Base-by-base conservation (phyloP, 2,329 filamentous ascomycete species). In the Coniella vitis region DNA sequence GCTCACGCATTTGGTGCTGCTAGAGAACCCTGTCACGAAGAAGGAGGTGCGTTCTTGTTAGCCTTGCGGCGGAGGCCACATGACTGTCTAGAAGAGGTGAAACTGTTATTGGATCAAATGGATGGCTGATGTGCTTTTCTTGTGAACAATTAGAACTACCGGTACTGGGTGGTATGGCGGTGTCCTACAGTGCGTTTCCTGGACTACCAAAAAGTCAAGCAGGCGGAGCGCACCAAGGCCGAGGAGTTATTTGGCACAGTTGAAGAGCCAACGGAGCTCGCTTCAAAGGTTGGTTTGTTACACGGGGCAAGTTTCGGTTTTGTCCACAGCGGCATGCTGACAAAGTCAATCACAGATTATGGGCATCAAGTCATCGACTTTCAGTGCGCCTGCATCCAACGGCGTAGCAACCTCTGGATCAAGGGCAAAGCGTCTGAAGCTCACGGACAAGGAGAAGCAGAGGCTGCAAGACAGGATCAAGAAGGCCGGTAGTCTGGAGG, bases 161-260 rank as follows among this genome's bases (percentile, higher is more conserved):
- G 93, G 46, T 85, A 86, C 65, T 98, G 88, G 85, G 73, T 95
- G 22, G 79, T 98, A 53, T 96, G 87, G 86, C 81, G 84, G 55
- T 88, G 86, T 63, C 90, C 89, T 1, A 78, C 76, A 4, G 82
- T 98, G 38, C 84, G 91, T 38, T 97, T 95, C 68, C 76, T 98
- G 42, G 93, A 98, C 69, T 96, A 89, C 65, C 77, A 82, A 58
- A 95, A 95, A 69, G 90, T 98, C 43, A 94, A 89, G 68, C 81
- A 93, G 55, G 82, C 78, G 0, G 93, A 98, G 74, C 81, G 90
- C 38, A 71, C 79, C 55, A 79, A 83, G 58, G 89, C 89, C 0
- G 74, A 70, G 16, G 85, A 91, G 66, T 74, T 98, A 2, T 97
- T 97, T 61, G 94, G 94, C 45, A 88, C 86, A 3, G 66, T 68